Evolutionary conservation across 306 rosid genomes (phyloP).

Genomic region (Rosa persica): DNA sequence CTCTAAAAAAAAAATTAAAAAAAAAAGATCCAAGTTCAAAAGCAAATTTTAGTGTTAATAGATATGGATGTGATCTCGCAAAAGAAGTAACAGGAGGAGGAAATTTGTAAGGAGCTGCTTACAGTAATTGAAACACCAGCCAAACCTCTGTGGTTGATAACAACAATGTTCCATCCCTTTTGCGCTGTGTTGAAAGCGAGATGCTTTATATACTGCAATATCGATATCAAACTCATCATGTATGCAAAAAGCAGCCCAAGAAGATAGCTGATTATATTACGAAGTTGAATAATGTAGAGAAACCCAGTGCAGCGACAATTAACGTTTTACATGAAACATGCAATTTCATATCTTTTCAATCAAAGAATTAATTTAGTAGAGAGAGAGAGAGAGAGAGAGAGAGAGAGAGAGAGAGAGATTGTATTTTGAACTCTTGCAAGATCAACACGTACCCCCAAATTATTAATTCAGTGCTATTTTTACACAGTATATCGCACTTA

Average conservation of each 20-base stretch:
- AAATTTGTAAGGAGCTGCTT: slow-evolving; percentile 36
- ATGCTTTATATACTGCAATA: slow-evolving; percentile 86
- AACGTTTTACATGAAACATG: neutral
- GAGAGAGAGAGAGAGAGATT: too few species aligned
- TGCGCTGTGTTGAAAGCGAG: slow-evolving; percentile 76
- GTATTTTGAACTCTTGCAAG: too few species aligned
- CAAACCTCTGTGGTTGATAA: slow-evolving; percentile 88
- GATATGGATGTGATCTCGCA: neutral
- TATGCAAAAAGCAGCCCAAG: neutral
- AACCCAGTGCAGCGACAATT: neutral
- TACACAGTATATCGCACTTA: too few species aligned
- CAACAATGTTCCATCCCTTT: slow-evolving; percentile 81
- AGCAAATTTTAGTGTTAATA: neutral
- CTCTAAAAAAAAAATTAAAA: too few species aligned
- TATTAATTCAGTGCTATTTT: too few species aligned
- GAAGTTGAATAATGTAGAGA: neutral
- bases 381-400: too few species aligned
- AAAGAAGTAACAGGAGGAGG: too few species aligned
- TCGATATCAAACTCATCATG: slow-evolving; percentile 14
- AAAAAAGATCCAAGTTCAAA: too few species aligned
- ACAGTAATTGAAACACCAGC: slow-evolving; percentile 96
- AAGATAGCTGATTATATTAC: neutral
- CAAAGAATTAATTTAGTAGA: neutral
- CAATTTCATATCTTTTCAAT: neutral
- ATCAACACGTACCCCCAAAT: too few species aligned